These are phyloP conservation scores for Sclerotinia sclerotiorum DNA, from an alignment of 2,329 filamentous ascomycete genomes.

Conservation along the genomic window DNA sequence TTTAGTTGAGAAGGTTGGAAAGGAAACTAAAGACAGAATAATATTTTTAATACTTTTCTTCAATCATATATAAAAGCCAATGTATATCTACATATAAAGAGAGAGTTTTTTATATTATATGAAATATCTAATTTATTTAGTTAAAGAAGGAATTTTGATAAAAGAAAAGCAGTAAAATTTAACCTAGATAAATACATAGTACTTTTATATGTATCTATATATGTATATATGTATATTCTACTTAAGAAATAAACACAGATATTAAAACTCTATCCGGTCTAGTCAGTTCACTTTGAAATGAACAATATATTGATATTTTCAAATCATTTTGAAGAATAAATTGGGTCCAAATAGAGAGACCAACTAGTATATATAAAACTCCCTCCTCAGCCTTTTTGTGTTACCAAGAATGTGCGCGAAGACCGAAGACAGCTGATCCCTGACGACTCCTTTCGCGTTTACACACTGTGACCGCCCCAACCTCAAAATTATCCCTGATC, in stretches of 20 bases:
- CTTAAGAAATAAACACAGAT: neutral
- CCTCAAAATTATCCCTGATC: slow-evolving; percentile 3
- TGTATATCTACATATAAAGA: neutral
- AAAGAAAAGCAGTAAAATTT: too few relatives aligned
- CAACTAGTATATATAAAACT: neutral
- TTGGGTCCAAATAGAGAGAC: neutral
- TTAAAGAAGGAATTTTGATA: neutral
- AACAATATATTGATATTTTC: neutral
- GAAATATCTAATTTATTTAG: neutral
- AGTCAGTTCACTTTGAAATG: neutral
- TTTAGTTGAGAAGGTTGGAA: neutral
- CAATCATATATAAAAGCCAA: neutral
- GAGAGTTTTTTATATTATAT: neutral
- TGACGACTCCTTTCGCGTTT: slow-evolving; percentile 13
- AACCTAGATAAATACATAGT: too few relatives aligned
- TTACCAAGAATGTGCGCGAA: neutral
- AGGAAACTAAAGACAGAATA: neutral
- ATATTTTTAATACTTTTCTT: neutral
- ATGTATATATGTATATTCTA: neutral
- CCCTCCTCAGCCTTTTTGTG: slow-evolving; percentile 16
- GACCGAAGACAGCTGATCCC: slow-evolving; percentile 15
- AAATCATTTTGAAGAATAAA: neutral
- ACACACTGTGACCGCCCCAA: slow-evolving; percentile 8
- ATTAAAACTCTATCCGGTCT: neutral
- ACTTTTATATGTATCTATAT: too few relatives aligned